phyloP scores from a whole-genome alignment of 1,284 basidiomycete species.

The Mixia osmundae region DNA sequence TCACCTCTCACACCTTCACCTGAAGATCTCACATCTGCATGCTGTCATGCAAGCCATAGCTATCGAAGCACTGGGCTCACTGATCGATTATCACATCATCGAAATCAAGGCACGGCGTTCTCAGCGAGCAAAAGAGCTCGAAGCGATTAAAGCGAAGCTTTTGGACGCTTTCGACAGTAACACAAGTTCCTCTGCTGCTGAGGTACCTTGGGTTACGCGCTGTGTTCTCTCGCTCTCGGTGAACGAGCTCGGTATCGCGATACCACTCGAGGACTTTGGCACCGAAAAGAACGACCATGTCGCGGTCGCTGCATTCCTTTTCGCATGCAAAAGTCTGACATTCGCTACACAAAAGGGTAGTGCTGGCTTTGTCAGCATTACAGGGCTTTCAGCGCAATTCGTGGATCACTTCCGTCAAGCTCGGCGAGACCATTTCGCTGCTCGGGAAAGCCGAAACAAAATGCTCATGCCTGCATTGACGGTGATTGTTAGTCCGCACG shows the following conservation, averaged over 20 bases:
- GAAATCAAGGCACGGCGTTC: constrained; percentile 49
- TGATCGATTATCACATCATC: constrained; percentile 50
- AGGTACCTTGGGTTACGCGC: constrained; percentile 35
- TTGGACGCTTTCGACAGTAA: constrained; percentile 46
- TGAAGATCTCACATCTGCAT: constrained; percentile 48
- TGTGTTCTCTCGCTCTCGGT: constrained; percentile 41
- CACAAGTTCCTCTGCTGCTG: constrained; percentile 16
- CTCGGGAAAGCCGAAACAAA: constrained; percentile 18
- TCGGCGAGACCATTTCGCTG: constrained; percentile 40
- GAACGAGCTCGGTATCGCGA: constrained; percentile 53
- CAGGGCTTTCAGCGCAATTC: constrained; percentile 57
- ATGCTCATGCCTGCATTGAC: not conserved
- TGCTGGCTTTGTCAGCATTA: constrained; percentile 47
- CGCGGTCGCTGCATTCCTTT: constrained; percentile 50
- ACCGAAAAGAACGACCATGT: constrained; percentile 20
- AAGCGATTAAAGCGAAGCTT: constrained; percentile 51
- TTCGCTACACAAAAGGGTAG: constrained; percentile 52
- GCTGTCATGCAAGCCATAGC: constrained; percentile 81
- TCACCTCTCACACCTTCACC: constrained; percentile 17
- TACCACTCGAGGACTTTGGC: constrained; percentile 32
- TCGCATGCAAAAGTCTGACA: constrained; percentile 46
- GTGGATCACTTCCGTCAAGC: constrained; percentile 55
- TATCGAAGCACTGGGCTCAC: constrained; percentile 62
- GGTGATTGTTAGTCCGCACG: not conserved
- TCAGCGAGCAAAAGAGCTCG: constrained; percentile 46